Conservation (phyloP, 257 asterid genomes). For the Solanum clarkiae region DNA sequence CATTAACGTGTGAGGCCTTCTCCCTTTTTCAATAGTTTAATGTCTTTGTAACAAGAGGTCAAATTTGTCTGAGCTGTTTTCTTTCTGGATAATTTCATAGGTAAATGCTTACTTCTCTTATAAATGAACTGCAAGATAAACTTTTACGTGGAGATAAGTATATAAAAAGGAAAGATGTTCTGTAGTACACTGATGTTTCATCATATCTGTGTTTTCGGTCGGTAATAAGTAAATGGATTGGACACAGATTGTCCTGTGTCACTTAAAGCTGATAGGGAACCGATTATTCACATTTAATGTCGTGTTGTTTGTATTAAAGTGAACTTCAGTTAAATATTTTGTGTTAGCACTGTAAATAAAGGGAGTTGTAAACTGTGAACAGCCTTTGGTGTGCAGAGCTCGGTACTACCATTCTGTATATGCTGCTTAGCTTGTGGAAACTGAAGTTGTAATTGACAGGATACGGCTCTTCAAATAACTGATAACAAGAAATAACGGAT, state of each 20-base stretch:
- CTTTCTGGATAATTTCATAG: background rate
- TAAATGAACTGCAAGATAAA: background rate
- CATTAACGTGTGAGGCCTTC: constrained; percentile 14
- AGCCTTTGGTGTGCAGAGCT: background rate
- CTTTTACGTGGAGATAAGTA: background rate
- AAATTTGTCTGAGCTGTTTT: background rate
- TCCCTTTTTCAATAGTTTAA: background rate
- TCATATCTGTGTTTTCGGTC: background rate
- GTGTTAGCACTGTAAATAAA: fast-evolving
- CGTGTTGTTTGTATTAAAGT: background rate
- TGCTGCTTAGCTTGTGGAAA: too few relatives aligned
- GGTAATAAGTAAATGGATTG: background rate
- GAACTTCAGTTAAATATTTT: background rate
- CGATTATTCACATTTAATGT: background rate
- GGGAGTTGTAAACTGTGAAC: background rate
- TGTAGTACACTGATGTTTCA: background rate
- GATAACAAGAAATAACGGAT: too few relatives aligned
- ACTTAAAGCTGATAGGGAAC: background rate
- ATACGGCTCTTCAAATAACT: too few relatives aligned
- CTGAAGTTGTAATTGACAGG: too few relatives aligned
- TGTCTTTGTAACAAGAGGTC: background rate
- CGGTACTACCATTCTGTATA: background rate
- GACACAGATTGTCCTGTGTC: background rate
- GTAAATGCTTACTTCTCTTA: background rate
- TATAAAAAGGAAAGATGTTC: background rate